A percentile compares a stretch with the other conserved stretches of the same genome.
phyloP scores from a whole-genome alignment of 1,139 yeast species.

The Suhomyces guaymorum region DNA sequence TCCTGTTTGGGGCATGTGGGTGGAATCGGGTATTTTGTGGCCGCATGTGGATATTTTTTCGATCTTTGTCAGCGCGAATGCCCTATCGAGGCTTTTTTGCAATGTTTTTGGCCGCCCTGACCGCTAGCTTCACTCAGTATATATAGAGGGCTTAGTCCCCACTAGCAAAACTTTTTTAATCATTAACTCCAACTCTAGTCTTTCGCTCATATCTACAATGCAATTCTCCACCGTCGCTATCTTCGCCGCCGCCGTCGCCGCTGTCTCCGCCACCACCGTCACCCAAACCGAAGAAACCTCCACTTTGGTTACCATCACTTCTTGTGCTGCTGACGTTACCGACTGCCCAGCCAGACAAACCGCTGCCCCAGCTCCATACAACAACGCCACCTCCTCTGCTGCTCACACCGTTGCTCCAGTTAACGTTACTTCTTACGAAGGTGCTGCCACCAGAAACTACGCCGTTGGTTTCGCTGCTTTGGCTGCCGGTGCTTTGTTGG shows the following conservation, averaged over 20 bases:
- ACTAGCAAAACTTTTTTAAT: constrained; percentile 11
- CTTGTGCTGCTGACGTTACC: constrained; percentile 41
- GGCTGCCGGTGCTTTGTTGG: constrained; percentile 56
- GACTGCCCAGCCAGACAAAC: constrained; percentile 39
- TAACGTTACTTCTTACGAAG: constrained; percentile 41
- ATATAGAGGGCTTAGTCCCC: constrained; percentile 7
- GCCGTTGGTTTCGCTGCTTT: constrained; percentile 51
- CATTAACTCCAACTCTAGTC: constrained; percentile 30
- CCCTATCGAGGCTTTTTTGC: constrained; percentile 7
- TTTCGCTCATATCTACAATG: constrained; percentile 34
- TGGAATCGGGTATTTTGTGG: constrained; percentile 4
- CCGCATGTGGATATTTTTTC: constrained; percentile 6
- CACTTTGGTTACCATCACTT: constrained; percentile 44
- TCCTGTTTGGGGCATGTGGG: constrained; percentile 5
- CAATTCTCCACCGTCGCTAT: constrained; percentile 51
- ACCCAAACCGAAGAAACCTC: constrained; percentile 33
- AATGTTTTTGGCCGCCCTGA: constrained; percentile 5
- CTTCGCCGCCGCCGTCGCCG: constrained; percentile 43
- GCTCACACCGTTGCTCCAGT: constrained; percentile 28
- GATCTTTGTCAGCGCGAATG: constrained; percentile 2
- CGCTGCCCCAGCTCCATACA: constrained; percentile 31
- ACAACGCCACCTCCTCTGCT: constrained; percentile 19
- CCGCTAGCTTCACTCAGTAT: not conserved
- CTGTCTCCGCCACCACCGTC: constrained; percentile 37
- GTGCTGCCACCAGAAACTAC: constrained; percentile 29